Evolutionary conservation across 805 yeast species (phyloP), one percentile per base, ranked within the genome.

Genomic region (Debaryomyces maramus): DNA sequence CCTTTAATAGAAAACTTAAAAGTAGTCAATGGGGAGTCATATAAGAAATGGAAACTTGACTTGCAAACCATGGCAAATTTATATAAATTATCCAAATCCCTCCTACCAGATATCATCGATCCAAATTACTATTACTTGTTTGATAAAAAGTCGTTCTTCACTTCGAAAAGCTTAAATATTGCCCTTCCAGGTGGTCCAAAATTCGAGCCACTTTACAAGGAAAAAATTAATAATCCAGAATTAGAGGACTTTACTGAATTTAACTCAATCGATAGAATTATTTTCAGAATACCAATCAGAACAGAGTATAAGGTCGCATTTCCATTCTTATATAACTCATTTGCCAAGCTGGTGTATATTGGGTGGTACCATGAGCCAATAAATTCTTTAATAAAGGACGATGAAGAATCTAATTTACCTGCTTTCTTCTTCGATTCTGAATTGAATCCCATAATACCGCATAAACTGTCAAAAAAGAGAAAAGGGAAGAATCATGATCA

Each of bases 151-250:
- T 73, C 97, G 0, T 87, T 93, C 48, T 78, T 84, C 59, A 90
- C 97, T 0, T 95, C 98, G 0, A 93, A 93, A 56, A 91, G 95
- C 6, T 71, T 93, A 36, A 88, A 90, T 53, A 74, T 83, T 32
- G 84, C 95, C 1, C 71, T 93, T 23, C 97, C 97, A 0, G 96
- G 96, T 9, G 99, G 99, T 0, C 98, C 99, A 9, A 87, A 85
- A 56, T 93, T 89, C 61, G 98, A 90, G 63, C 96, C 96, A 0
- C 63, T 90, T 11, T 80, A 73, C 63, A 80, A 82, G 44, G 86
- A 83, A 38, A 58, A 57, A 35, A 67, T 71, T 27, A 81, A 81
- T 49, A 73, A 74, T 19, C 78, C 77, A 17, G 85, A 80, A 33
- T 58, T 60, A 19, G 91, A 85, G 44, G 97, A 90, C 56, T 85